phyloP scores from a whole-genome alignment of 2,329 filamentous ascomycete genomes.

The Botrytis fabae region DNA sequence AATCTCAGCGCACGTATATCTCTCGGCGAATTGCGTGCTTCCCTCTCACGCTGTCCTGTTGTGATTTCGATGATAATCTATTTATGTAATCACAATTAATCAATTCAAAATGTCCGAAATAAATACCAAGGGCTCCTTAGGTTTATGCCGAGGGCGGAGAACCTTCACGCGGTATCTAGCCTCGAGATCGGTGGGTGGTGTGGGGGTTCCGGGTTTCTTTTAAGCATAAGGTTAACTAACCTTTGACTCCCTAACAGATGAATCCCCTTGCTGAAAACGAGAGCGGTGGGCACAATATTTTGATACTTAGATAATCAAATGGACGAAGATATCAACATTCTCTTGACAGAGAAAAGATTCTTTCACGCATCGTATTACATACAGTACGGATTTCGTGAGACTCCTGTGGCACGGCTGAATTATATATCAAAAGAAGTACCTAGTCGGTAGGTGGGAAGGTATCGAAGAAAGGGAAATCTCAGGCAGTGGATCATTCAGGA shows the following conservation, averaged over 20 bases:
- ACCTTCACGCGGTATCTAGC: background rate
- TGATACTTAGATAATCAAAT: background rate
- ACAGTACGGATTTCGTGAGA: background rate
- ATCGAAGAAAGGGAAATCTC: background rate
- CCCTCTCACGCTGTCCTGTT: background rate
- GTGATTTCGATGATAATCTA: background rate
- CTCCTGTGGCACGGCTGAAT: background rate
- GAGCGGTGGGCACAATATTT: background rate
- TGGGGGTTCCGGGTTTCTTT: background rate
- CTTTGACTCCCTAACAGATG: background rate
- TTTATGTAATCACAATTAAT: background rate
- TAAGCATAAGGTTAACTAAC: background rate
- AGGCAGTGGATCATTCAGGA: background rate
- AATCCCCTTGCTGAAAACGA: background rate
- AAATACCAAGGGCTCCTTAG: background rate
- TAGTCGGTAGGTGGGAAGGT: no score
- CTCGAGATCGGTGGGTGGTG: background rate
- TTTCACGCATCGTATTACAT: background rate
- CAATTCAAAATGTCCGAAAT: background rate
- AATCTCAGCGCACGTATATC: background rate
- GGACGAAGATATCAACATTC: background rate
- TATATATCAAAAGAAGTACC: background rate
- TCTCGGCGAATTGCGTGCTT: background rate
- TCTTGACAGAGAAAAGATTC: background rate
- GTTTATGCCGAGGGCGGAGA: background rate